Conservation (phyloP, 768 basidiomycete species). For the Suillus subaureus region DNA sequence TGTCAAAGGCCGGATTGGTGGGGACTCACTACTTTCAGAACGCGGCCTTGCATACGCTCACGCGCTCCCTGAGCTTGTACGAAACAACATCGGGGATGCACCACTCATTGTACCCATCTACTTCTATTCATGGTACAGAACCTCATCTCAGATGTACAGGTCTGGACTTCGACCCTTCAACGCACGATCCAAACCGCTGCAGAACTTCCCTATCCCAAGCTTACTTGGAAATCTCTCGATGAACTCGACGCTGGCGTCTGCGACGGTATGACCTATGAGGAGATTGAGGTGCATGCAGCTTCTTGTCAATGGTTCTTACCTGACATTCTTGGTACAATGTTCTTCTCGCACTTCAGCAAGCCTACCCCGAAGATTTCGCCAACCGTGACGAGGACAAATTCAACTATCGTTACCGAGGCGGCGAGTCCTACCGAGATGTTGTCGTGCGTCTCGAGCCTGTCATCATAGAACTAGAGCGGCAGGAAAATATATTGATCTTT, state of each 20-base stretch:
- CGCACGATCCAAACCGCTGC: conserved; percentile 92
- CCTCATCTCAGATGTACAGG: conserved; percentile 44
- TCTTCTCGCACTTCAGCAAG: conserved; percentile 52
- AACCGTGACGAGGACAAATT: conserved; percentile 99
- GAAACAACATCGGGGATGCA: conserved; percentile 87
- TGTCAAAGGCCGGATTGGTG: conserved; percentile 94
- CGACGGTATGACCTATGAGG: conserved; percentile 99
- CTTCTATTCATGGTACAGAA: background rate
- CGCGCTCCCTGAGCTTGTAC: conserved; percentile 85
- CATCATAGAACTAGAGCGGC: conserved; percentile 98
- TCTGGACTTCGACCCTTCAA: conserved; percentile 98
- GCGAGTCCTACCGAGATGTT: conserved; percentile 98
- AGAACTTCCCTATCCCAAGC: conserved; percentile 79
- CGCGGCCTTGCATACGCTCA: conserved; percentile 84
- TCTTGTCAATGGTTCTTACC: background rate
- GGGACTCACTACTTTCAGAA: conserved; percentile 87
- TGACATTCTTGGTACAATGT: conserved; percentile 5
- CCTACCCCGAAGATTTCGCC: conserved; percentile 97
- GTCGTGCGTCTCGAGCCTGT: conserved; percentile 94
- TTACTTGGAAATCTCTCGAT: conserved; percentile 98
- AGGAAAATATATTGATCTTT: conserved; percentile 95
- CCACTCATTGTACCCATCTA: conserved; percentile 55
- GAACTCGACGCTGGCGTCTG: conserved; percentile 99
- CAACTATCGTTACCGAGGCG: conserved; percentile 96
- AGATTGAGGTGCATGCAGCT: conserved; percentile 79